Conservation (phyloP, 371 early-diverging fungal species). For the Apophysomyces elegans region DNA sequence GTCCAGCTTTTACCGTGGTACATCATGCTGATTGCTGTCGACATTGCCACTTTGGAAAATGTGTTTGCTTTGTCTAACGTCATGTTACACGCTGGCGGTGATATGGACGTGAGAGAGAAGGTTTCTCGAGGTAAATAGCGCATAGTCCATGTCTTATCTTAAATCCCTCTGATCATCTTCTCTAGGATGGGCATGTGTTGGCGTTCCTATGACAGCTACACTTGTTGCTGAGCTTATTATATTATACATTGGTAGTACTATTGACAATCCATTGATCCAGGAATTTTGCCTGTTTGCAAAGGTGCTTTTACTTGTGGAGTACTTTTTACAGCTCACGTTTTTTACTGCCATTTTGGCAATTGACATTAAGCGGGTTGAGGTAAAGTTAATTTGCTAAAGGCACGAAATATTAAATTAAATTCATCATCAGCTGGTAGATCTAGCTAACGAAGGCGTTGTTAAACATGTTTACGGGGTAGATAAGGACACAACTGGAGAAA, state of each 20-base stretch:
- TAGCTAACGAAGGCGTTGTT: constrained; percentile 34
- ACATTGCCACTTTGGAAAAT: constrained; percentile 76
- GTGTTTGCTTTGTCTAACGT: constrained; percentile 72
- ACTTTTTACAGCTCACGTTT: constrained; percentile 73
- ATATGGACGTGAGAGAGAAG: constrained; percentile 71
- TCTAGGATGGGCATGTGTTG: constrained; percentile 64
- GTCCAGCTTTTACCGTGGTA: constrained; percentile 52
- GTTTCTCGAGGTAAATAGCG: constrained; percentile 58
- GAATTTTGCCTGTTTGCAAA: constrained; percentile 76
- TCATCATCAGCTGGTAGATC: constrained; percentile 29
- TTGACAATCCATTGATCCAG: constrained; percentile 61
- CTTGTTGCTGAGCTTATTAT: constrained; percentile 60
- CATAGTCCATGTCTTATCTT: not conserved
- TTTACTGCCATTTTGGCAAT: constrained; percentile 72
- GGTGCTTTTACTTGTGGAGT: constrained; percentile 71
- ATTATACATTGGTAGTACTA: constrained; percentile 56
- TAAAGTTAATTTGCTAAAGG: constrained; percentile 21
- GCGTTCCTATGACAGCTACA: constrained; percentile 63
- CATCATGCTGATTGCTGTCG: constrained; percentile 68
- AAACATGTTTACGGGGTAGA: constrained; percentile 32
- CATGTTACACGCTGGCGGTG: constrained; percentile 67
- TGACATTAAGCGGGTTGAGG: constrained; percentile 77
- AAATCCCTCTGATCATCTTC: not conserved
- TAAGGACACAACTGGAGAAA: constrained; percentile 15
- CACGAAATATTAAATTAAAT: not conserved